Percentiles rank a stretch among this genome's conserved stretches.
phyloP scores from a whole-genome alignment of 352 stramenopile genomes.

The Phytopythium helicoides region DNA sequence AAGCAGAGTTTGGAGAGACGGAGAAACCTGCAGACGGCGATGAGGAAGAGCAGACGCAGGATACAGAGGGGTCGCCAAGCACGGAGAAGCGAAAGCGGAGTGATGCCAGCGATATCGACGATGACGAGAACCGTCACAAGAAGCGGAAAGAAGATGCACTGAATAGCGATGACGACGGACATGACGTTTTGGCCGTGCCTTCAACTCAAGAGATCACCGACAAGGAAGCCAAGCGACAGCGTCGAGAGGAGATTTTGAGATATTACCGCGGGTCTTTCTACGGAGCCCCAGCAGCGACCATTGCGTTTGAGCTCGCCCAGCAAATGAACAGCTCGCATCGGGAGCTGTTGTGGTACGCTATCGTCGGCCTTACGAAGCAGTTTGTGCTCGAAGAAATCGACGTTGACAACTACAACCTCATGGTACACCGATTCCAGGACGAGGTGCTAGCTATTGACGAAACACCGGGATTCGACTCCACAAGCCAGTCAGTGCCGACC shows the following conservation, averaged over 20 bases:
- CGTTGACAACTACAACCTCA: constrained; percentile 89
- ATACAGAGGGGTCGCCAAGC: constrained; percentile 16
- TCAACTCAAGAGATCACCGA: constrained; percentile 22
- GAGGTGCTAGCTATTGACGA: constrained; percentile 84
- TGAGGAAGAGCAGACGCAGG: constrained; percentile 13
- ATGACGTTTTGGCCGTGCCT: constrained; percentile 14
- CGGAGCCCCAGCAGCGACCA: constrained; percentile 61
- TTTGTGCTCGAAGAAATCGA: constrained; percentile 94
- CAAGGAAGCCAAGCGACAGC: constrained; percentile 49
- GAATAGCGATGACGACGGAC: constrained; percentile 21
- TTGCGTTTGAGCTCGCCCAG: constrained; percentile 82
- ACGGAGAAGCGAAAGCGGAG: constrained; percentile 32
- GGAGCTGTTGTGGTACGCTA: constrained; percentile 96
- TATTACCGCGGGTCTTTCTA: constrained; percentile 95
- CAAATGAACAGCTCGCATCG: constrained; percentile 83
- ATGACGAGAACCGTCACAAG: constrained; percentile 18
- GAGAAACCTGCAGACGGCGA: constrained; percentile 5
- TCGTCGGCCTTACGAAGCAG: constrained; percentile 95
- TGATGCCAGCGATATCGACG: constrained; percentile 37
- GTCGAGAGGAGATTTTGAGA: constrained; percentile 75
- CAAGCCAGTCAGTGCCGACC: constrained; percentile 6
- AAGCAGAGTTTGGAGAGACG: constrained; percentile 41
- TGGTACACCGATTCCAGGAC: constrained; percentile 89
- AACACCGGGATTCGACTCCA: constrained; percentile 3
- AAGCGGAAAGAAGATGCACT: constrained; percentile 28